Percentiles rank a stretch among this genome's conserved stretches.
These are phyloP conservation scores for Jaenimonas drosophilae DNA, from an alignment of 208 protist genomes.

Conservation along the genomic window DNA sequence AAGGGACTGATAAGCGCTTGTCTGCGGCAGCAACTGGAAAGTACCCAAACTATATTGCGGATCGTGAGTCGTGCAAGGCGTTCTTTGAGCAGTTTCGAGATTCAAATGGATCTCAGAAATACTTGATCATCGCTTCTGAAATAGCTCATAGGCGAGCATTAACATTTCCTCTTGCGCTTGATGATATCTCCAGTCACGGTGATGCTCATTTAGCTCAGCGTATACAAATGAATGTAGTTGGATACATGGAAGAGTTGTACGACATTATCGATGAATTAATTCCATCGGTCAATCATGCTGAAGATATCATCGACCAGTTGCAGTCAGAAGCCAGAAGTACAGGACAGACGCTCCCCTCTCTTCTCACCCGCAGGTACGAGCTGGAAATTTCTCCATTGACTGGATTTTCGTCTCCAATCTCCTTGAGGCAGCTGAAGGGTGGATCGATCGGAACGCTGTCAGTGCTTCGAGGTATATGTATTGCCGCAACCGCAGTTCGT, in stretches of 20 bases:
- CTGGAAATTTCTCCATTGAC: constrained; percentile 49
- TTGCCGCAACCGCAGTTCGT: constrained; percentile 78
- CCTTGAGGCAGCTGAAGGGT: constrained; percentile 63
- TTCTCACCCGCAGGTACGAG: constrained; percentile 70
- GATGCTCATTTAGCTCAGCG: constrained; percentile 65
- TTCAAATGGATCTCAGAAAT: constrained; percentile 33
- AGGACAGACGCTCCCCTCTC: constrained; percentile 47
- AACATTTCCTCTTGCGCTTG: constrained; percentile 41
- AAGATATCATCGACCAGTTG: constrained; percentile 72
- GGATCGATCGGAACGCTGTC: constrained; percentile 67
- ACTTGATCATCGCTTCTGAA: constrained; percentile 25
- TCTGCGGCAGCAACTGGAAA: constrained; percentile 53
- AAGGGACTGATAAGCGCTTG: constrained; percentile 9
- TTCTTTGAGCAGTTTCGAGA: constrained; percentile 64
- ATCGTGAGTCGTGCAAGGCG: constrained; percentile 55
- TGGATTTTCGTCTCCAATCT: constrained; percentile 25
- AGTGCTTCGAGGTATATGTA: constrained; percentile 79
- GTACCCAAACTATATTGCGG: constrained; percentile 76
- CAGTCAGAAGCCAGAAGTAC: constrained; percentile 42
- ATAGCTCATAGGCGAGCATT: constrained; percentile 27
- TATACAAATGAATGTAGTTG: constrained; percentile 83
- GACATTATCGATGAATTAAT: constrained; percentile 63
- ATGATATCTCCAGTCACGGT: constrained; percentile 59
- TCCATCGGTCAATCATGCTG: constrained; percentile 21
- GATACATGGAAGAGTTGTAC: constrained; percentile 75